Evolutionary conservation across 352 stramenopile genomes (phyloP).

Genomic region (Globisporangium parvum): DNA sequence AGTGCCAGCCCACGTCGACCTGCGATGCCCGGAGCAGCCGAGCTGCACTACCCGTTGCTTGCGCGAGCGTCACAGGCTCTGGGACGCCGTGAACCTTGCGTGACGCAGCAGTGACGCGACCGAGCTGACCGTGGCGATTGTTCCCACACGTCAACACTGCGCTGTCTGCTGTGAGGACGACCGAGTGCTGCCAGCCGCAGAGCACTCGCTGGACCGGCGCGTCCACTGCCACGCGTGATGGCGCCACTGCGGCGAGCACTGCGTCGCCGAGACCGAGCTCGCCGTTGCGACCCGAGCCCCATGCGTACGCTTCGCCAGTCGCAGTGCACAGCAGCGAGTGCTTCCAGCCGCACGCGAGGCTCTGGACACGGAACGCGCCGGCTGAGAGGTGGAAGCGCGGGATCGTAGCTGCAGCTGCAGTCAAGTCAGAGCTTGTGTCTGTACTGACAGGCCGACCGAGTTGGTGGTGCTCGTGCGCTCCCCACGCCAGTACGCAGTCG

Average conservation of each 20-base stretch:
- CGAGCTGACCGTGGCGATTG: slow-evolving; percentile 77
- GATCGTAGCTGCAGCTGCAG: slow-evolving; percentile 2
- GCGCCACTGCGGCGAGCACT: slow-evolving; percentile 17
- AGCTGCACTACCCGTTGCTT: not conserved
- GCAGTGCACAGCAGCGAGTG: slow-evolving; percentile 57
- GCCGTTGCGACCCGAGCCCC: slow-evolving; percentile 63
- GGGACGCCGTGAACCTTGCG: slow-evolving; percentile 22
- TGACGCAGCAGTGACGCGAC: slow-evolving; percentile 12
- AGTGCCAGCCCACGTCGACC: slow-evolving; percentile 73
- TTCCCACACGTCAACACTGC: slow-evolving; percentile 56
- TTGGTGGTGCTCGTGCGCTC: slow-evolving; percentile 41
- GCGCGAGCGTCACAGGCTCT: slow-evolving; percentile 10
- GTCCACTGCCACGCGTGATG: slow-evolving; percentile 16
- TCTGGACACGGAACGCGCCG: slow-evolving; percentile 27
- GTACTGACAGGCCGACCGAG: slow-evolving; percentile 26
- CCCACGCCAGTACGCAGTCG: slow-evolving; percentile 42
- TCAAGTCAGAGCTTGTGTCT: not conserved
- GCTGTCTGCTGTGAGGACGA: slow-evolving; percentile 34
- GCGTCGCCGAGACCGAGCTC: slow-evolving; percentile 55
- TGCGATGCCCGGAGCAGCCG: slow-evolving; percentile 21
- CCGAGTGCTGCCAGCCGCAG: slow-evolving; percentile 79
- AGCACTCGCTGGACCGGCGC: slow-evolving; percentile 21
- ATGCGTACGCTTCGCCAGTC: slow-evolving; percentile 49
- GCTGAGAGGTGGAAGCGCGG: not conserved
- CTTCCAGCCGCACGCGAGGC: slow-evolving; percentile 78